phyloP scores from a whole-genome alignment of 2,329 filamentous ascomycete species.

The Coniella vitis region DNA sequence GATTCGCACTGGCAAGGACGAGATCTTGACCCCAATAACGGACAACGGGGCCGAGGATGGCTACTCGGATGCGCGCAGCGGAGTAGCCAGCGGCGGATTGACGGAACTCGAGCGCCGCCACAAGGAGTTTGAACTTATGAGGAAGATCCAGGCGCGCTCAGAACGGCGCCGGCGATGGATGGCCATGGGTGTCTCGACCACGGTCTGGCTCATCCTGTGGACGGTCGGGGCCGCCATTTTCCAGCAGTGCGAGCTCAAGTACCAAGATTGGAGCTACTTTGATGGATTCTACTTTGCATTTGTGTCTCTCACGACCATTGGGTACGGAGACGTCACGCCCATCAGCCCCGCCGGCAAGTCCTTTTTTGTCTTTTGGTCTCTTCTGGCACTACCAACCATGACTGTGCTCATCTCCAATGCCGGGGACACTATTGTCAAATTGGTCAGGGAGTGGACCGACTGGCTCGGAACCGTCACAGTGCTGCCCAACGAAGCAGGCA shows the following conservation, averaged over 20 bases:
- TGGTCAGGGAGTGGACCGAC: slow-evolving; percentile 48
- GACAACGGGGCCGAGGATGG: slow-evolving; percentile 18
- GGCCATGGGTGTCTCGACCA: slow-evolving; percentile 59
- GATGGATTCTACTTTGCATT: slow-evolving; percentile 81
- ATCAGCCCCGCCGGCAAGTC: slow-evolving; percentile 71
- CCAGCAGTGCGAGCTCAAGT: slow-evolving; percentile 40
- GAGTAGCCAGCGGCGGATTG: slow-evolving; percentile 16
- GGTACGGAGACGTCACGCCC: slow-evolving; percentile 76
- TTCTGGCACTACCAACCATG: slow-evolving; percentile 81
- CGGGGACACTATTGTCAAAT: slow-evolving; percentile 72
- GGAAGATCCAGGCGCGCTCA: slow-evolving; percentile 64
- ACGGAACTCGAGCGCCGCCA: slow-evolving; percentile 56
- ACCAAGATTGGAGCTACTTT: slow-evolving; percentile 67
- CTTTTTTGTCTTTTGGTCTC: slow-evolving; percentile 90
- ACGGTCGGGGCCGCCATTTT: slow-evolving; percentile 74
- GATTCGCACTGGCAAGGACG: slow-evolving; percentile 36
- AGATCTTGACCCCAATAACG: slow-evolving; percentile 43
- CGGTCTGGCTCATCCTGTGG: slow-evolving; percentile 70
- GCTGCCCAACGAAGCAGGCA: slow-evolving; percentile 47
- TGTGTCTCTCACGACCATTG: slow-evolving; percentile 74
- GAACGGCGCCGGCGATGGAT: slow-evolving; percentile 65
- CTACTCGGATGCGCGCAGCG: slow-evolving; percentile 17
- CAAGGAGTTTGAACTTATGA: slow-evolving; percentile 73
- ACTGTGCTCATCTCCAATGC: slow-evolving; percentile 81
- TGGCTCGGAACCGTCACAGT: slow-evolving; percentile 54